Evolutionary conservation across 192 early-diverging fungal species (phyloP).

Genomic region (Dissophora ornata): DNA sequence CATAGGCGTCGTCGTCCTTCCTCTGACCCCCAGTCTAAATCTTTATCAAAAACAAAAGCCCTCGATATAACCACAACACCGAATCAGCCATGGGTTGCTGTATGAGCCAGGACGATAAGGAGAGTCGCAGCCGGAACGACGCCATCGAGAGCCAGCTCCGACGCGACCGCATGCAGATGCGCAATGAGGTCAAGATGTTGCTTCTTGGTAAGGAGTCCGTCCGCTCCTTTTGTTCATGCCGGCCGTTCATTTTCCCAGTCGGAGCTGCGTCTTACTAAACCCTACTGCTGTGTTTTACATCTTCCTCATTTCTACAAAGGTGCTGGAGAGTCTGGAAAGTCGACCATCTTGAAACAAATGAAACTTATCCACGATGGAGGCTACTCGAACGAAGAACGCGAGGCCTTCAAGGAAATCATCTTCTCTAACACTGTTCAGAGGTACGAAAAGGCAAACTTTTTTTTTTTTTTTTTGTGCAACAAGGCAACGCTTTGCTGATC

Average conservation of each 20-base stretch:
- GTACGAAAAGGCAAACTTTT: conserved; percentile 1
- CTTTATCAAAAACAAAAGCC: neutral
- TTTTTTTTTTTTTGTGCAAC: too few relatives aligned
- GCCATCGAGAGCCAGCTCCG: conserved; percentile 92
- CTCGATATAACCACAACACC: neutral
- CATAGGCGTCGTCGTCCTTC: conserved; percentile 13
- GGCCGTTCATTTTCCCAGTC: too few relatives aligned
- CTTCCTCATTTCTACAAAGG: conserved; percentile 56
- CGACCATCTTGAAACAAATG: conserved; percentile 98
- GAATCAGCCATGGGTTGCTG: conserved; percentile 87
- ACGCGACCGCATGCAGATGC: conserved; percentile 80
- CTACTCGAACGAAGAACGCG: conserved; percentile 89
- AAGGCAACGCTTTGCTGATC: too few relatives aligned
- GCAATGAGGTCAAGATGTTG: conserved; percentile 97
- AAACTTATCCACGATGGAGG: conserved; percentile 97
- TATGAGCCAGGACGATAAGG: conserved; percentile 85
- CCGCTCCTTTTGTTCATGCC: neutral
- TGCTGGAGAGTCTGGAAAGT: conserved; percentile 98
- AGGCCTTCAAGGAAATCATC: conserved; percentile 95
- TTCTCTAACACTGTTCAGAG: conserved; percentile 95
- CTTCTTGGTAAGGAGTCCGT: conserved; percentile 71
- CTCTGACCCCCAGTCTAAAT: neutral
- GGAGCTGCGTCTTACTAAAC: too few relatives aligned
- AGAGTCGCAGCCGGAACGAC: conserved; percentile 86
- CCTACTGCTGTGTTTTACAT: too few relatives aligned